phyloP scores from a whole-genome alignment of 148 eudicot genomes.

The Cornus florida region DNA sequence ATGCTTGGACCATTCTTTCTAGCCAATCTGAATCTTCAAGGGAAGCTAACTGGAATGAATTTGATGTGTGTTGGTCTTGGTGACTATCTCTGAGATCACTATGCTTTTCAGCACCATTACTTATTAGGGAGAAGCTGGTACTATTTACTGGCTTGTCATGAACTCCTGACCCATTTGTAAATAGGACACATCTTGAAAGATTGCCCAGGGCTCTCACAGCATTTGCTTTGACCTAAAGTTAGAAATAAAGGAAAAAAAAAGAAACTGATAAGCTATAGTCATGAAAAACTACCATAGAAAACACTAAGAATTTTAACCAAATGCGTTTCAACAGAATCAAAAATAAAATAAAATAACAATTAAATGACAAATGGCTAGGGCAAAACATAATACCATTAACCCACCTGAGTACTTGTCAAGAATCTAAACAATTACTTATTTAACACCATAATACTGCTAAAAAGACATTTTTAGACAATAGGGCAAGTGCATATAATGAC shows the following conservation, averaged over 20 bases:
- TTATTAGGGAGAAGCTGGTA: slow-evolving; percentile 18
- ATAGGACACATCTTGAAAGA: slow-evolving; percentile 71
- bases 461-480: background rate
- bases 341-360: background rate
- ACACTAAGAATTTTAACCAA: background rate
- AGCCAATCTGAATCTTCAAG: slow-evolving; percentile 40
- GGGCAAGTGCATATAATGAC: background rate
- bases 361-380: background rate
- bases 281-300: slow-evolving; percentile 5
- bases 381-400: too few species aligned
- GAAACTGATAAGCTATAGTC: background rate
- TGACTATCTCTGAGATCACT: slow-evolving; percentile 15
- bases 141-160: slow-evolving; percentile 21
- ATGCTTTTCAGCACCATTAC: slow-evolving; percentile 13
- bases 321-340: background rate
- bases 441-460: background rate
- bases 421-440: background rate
- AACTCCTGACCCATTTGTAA: slow-evolving; percentile 26
- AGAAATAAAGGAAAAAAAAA: background rate
- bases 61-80: slow-evolving; percentile 7
- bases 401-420: background rate
- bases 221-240: slow-evolving; percentile 76
- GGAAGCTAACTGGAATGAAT: slow-evolving; percentile 18
- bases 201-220: slow-evolving; percentile 96
- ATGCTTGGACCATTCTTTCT: slow-evolving; percentile 81